Percentiles rank a stretch among this genome's conserved stretches.
Evolutionary conservation across 441 rosid species (phyloP).

Genomic region (Corymbia citriodora): DNA sequence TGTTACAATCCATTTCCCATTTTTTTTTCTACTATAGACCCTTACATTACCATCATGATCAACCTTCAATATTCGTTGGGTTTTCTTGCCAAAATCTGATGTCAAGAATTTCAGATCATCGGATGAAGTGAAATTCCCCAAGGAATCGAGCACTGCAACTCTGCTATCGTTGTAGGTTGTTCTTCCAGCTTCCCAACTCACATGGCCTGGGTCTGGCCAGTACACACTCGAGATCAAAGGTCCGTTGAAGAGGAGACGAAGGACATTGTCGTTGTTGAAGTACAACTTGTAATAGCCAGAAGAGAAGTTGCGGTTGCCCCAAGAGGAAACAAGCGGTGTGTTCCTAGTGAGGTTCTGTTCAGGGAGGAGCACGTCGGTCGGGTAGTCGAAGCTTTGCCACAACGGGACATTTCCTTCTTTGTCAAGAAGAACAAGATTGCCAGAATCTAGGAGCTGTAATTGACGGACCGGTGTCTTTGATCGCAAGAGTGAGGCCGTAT

Average conservation of each 20-base stretch:
- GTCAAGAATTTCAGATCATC: neutral
- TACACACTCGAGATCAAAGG: neutral
- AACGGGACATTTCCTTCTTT: neutral
- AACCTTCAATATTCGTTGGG: neutral
- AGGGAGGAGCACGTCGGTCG: neutral
- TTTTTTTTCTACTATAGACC: neutral
- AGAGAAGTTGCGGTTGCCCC: neutral
- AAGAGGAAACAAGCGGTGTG: neutral
- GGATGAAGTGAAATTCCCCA: neutral
- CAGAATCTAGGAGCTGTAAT: neutral
- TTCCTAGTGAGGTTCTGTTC: neutral
- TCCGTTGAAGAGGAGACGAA: neutral
- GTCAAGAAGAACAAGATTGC: neutral
- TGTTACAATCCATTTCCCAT: neutral
- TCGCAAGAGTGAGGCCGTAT: neutral
- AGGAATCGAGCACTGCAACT: neutral
- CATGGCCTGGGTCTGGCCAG: neutral
- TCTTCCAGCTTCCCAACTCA: neutral
- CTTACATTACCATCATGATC: neutral
- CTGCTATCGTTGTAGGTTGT: neutral
- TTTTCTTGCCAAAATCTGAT: neutral
- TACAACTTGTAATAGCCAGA: neutral
- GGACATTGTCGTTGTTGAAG: neutral
- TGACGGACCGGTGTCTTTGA: neutral
- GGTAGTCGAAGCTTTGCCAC: neutral